Conservation (phyloP, 176 grass and related monocot species). For the Rhynchospora tenuis region DNA sequence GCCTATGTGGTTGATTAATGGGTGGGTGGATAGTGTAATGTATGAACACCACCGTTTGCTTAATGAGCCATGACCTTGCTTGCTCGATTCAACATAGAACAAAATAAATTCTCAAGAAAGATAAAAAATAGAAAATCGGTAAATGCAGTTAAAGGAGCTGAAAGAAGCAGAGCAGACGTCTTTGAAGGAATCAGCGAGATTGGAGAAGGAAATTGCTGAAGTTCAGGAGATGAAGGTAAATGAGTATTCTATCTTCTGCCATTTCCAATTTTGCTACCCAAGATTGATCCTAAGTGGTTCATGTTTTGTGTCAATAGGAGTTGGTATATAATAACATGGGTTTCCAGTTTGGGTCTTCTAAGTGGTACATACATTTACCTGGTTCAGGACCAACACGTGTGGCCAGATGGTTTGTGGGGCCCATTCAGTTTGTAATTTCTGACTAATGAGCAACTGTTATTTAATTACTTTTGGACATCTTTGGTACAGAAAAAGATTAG, state of each 20-base stretch:
- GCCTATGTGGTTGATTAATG: background rate
- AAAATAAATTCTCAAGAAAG: background rate
- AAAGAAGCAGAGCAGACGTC: slow-evolving; percentile 70
- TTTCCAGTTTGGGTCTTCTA: background rate
- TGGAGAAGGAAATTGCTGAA: slow-evolving; percentile 86
- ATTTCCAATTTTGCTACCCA: background rate
- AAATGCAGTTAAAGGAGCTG: slow-evolving; percentile 45
- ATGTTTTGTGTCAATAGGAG: background rate
- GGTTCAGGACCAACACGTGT: background rate
- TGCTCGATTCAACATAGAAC: background rate
- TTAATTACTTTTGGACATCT: background rate
- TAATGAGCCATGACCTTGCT: background rate
- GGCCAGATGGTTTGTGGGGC: background rate
- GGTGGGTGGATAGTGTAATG: background rate
- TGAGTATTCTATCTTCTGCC: background rate
- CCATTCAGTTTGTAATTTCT: background rate
- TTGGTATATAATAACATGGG: background rate
- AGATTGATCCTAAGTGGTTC: background rate
- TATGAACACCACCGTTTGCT: background rate
- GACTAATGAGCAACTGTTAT: background rate
- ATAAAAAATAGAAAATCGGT: background rate
- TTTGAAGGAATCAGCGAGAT: slow-evolving; percentile 55
- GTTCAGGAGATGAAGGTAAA: slow-evolving; percentile 70
- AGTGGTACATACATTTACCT: too few relatives aligned
- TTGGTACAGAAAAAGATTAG: slow-evolving; percentile 76